Base-by-base conservation (phyloP, 768 basidiomycete genomes). In the Macrocybe gigantea region DNA sequence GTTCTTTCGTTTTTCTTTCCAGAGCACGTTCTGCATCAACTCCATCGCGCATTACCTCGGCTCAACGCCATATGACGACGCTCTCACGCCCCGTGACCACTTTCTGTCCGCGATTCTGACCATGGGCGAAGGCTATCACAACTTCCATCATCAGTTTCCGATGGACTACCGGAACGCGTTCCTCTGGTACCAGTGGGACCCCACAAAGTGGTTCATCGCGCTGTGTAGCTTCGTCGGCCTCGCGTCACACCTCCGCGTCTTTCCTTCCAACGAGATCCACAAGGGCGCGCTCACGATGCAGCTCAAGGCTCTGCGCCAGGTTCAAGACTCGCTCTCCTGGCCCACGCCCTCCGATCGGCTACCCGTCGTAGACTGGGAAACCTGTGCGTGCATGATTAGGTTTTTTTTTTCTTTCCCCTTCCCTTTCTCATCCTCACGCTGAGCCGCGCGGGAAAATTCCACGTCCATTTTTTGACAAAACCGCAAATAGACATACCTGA, bases 121-220 rank as follows among this genome's bases (percentile, higher is more conserved):
- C 3, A 81, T 91, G 71, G 88, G 89, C 9, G 89, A 93, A 66
- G 88, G 88, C 5, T 91, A 91, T 65, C 89, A 92, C 72, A 91
- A 92, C 61, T 90, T 90, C 64, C 88, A 91, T 64, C 88, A 91
- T 60, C 88, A 93, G 55, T 93, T 91, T 68, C 90, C 89, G 7
- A 88, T 85, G 85, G 86, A 88, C 60, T 87, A 81, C 67, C 72
- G 89, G 40, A 91, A 91, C 59, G 88, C 88, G 5, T 80, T 78
- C 54, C 63, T 73, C 13, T 88, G 84, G 85, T 87, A 85, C 58
- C 91, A 93, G 63, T 93, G 92, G 59, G 90, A 93, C 61, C 91
- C 91, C 3, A 93, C 93, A 3, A 93, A 95, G 68, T 94, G 93
- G 93, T 93, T 96, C 71, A 96, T 96, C 59, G 80, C 74, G 13